A percentile compares a stretch with the other conserved stretches of the same genome.
Conservation (phyloP, 768 basidiomycete genomes). For the Gymnopilus dilepis region DNA sequence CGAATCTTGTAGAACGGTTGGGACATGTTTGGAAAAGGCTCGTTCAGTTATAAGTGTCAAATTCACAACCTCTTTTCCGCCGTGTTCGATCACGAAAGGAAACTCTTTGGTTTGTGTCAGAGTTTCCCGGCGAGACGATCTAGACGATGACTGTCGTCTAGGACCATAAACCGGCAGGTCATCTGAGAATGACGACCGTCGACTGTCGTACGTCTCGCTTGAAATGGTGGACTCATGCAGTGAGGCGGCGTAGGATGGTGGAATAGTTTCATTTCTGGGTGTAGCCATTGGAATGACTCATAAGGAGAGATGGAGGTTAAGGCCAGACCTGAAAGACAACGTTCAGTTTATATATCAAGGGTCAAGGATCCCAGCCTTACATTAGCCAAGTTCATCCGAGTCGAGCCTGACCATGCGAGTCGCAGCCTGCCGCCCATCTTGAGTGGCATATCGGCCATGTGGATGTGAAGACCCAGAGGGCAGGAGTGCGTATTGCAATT, state of each 20-base stretch:
- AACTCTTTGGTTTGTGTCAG: slow-evolving; percentile 34
- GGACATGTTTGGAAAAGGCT: slow-evolving; percentile 37
- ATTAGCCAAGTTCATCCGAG: neutral
- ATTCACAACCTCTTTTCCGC: slow-evolving; percentile 50
- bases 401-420: slow-evolving; percentile 9
- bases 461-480: slow-evolving; percentile 3
- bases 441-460: slow-evolving; percentile 13
- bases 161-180: slow-evolving; percentile 28
- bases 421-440: neutral
- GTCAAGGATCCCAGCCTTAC: slow-evolving; percentile 1
- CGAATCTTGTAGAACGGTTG: slow-evolving; percentile 41
- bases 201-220: neutral
- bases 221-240: neutral
- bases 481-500: slow-evolving; percentile 1
- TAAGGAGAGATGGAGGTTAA: neutral
- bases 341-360: neutral
- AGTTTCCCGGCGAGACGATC: slow-evolving; percentile 9
- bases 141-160: slow-evolving; percentile 7
- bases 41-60: slow-evolving; percentile 52
- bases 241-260: slow-evolving; percentile 32
- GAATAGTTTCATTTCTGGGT: slow-evolving; percentile 5
- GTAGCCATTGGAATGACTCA: slow-evolving; percentile 7
- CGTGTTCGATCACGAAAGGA: slow-evolving; percentile 27
- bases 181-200: neutral
- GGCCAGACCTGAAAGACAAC: neutral